These are phyloP conservation scores for Tieghemiomyces parasiticus DNA, from an alignment of 192 early-diverging fungal species.

Conservation along the genomic window DNA sequence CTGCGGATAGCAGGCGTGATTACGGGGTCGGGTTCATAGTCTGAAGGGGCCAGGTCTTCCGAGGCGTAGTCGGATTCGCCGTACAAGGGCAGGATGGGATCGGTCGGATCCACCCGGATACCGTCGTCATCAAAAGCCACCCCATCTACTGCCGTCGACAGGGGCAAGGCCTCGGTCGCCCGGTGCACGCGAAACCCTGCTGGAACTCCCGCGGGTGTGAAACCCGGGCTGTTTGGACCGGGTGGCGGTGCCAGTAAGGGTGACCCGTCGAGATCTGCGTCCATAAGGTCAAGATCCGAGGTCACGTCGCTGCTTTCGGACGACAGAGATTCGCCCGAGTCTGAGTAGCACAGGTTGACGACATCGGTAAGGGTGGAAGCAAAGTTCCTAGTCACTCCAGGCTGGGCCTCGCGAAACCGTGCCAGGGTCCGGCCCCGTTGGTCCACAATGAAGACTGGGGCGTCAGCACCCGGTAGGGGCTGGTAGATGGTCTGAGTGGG, in stretches of 20 bases:
- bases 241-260: no score
- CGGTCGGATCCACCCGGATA: constrained; percentile 1
- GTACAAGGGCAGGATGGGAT: constrained; percentile 23
- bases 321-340: not conserved
- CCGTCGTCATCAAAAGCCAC: not conserved
- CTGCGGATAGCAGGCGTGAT: not conserved
- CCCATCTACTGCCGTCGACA: not conserved
- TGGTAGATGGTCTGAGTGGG: constrained; percentile 1
- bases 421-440: not conserved
- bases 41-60: constrained; percentile 14
- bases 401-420: not conserved
- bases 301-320: not conserved
- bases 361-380: not conserved
- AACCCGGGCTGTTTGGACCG: no score
- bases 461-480: not conserved
- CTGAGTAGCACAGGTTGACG: not conserved
- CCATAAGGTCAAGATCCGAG: not conserved
- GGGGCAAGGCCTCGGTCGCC: not conserved
- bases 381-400: not conserved
- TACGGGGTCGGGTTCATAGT: constrained; percentile 17
- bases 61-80: constrained; percentile 24
- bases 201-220: not conserved
- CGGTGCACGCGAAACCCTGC: not conserved
- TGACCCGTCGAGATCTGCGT: not conserved
- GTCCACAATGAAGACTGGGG: constrained; percentile 5